Conservation (phyloP, 2,329 filamentous ascomycete genomes). For the Cladosporium halotolerans region DNA sequence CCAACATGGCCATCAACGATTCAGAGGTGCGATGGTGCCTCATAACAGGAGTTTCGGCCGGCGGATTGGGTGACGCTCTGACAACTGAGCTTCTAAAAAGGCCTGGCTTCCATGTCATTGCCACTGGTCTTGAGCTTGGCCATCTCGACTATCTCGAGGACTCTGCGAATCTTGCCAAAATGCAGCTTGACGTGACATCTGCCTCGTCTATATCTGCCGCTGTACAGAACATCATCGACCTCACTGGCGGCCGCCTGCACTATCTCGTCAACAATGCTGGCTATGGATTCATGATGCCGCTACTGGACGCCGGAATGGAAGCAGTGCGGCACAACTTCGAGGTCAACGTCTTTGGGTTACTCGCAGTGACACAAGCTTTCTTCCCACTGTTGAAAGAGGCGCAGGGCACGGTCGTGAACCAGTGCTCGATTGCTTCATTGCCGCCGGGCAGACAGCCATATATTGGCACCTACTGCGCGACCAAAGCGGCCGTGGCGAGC, state of each 20-base stretch:
- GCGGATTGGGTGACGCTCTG: slow-evolving; percentile 38
- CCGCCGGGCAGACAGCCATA: slow-evolving; percentile 18
- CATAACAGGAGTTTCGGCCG: slow-evolving; percentile 31
- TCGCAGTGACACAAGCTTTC: slow-evolving; percentile 36
- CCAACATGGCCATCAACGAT: too few species aligned
- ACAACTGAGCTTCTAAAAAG: slow-evolving; percentile 32
- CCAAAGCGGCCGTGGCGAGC: slow-evolving; percentile 22
- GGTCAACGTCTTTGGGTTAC: slow-evolving; percentile 45
- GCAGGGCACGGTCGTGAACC: slow-evolving; percentile 33
- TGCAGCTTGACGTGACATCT: slow-evolving; percentile 41
- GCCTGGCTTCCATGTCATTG: slow-evolving; percentile 21
- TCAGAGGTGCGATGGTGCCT: slow-evolving; percentile 10
- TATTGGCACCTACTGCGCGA: slow-evolving; percentile 31
- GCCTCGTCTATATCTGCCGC: slow-evolving; percentile 31
- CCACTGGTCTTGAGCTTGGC: slow-evolving; percentile 20
- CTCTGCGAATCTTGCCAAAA: slow-evolving; percentile 13
- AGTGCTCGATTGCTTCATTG: slow-evolving; percentile 29
- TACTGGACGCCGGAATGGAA: slow-evolving; percentile 25
- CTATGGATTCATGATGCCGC: slow-evolving; percentile 23
- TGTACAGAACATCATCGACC: slow-evolving; percentile 25
- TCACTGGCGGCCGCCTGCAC: slow-evolving; percentile 34
- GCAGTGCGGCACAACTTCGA: slow-evolving; percentile 46
- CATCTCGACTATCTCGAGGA: slow-evolving; percentile 22
- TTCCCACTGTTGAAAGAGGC: slow-evolving; percentile 41
- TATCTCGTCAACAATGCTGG: slow-evolving; percentile 47